These are phyloP conservation scores for Isochrysis galbana DNA, from an alignment of 78 protist genomes.

Conservation along the genomic window DNA sequence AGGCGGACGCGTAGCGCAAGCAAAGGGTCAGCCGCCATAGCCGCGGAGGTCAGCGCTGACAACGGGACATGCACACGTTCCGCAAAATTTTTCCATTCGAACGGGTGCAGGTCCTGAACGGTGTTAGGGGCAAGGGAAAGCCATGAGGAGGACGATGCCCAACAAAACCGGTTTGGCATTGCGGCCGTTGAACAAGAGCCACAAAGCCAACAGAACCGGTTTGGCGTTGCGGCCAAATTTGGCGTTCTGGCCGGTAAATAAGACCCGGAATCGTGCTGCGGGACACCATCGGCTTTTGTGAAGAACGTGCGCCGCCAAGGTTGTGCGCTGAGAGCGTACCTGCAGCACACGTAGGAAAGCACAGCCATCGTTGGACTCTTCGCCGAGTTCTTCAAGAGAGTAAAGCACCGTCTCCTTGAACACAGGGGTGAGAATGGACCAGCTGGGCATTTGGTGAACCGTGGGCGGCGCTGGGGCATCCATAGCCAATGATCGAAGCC, in stretches of 20 bases:
- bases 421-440: slow-evolving; percentile 28
- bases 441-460: background rate
- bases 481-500: slow-evolving; percentile 9
- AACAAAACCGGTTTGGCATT: no score
- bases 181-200: no score
- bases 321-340: no score
- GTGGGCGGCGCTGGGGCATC: background rate
- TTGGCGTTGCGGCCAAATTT: no score
- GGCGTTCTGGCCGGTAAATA: no score
- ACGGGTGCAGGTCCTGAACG: background rate
- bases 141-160: no score
- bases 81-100: slow-evolving; percentile 18
- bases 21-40: background rate
- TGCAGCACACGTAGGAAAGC: background rate
- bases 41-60: background rate
- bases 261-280: no score
- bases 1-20: slow-evolving; percentile 5
- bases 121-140: no score
- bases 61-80: background rate
- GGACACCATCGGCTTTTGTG: no score
- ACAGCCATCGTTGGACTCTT: background rate
- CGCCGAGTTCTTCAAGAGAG: background rate
- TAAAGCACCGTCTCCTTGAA: slow-evolving; percentile 33
- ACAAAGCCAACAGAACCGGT: no score
- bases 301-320: no score